phyloP scores from a whole-genome alignment of 345 rosid genomes.

The Bruguiera parviflora region DNA sequence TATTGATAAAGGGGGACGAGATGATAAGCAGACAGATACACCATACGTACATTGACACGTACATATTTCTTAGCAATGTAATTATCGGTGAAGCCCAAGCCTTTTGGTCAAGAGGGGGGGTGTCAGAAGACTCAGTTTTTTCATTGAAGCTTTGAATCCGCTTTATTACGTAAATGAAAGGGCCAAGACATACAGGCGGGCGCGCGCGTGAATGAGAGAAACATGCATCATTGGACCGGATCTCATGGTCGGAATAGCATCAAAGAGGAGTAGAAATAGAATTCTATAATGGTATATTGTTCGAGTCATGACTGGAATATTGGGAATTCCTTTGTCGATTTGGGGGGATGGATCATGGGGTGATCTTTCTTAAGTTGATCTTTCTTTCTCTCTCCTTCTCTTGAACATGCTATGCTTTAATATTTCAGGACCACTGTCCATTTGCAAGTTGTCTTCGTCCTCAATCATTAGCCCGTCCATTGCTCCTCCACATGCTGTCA shows the following conservation, averaged over 20 bases:
- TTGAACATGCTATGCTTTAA: neutral
- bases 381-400: neutral
- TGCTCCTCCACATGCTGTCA: slow-evolving; percentile 19
- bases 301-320: too few species aligned
- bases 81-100: neutral
- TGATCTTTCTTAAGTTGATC: neutral
- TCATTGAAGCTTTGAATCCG: neutral
- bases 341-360: too few species aligned
- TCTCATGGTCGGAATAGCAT: neutral
- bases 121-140: neutral
- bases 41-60: too few species aligned
- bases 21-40: too few species aligned
- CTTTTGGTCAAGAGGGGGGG: neutral
- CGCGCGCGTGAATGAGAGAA: slow-evolving; percentile 6
- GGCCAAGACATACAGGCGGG: slow-evolving; percentile 45
- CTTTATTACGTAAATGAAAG: slow-evolving; percentile 37
- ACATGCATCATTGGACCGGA: neutral
- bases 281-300: too few species aligned
- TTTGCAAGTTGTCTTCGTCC: slow-evolving; percentile 26
- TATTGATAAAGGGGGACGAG: too few species aligned
- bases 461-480: slow-evolving; percentile 32
- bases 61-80: too few species aligned
- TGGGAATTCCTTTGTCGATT: too few species aligned
- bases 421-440: slow-evolving; percentile 27
- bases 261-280: neutral